Percentiles rank a stretch among this genome's conserved stretches.
Evolutionary conservation across 106 monocot genomes (phyloP).

Genomic region (Apostasia shenzhenica): DNA sequence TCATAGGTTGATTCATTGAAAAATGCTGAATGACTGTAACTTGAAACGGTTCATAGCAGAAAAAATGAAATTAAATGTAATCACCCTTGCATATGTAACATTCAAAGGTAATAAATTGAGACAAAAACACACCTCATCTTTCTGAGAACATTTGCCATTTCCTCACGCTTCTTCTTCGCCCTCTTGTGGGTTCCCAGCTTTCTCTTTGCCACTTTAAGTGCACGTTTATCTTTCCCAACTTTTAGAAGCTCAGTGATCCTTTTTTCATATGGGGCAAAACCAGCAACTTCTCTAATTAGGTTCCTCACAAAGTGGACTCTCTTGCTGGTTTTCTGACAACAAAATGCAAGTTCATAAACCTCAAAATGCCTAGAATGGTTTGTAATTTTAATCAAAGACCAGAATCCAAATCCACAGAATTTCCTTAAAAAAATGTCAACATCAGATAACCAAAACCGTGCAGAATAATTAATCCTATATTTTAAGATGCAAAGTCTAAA

Average conservation of each 20-base stretch:
- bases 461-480: too few relatives aligned
- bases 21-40: too few relatives aligned
- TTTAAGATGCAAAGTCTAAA: too few relatives aligned
- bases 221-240: conserved; percentile 62
- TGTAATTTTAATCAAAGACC: too few relatives aligned
- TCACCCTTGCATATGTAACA: too few relatives aligned
- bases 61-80: too few relatives aligned
- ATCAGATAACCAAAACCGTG: too few relatives aligned
- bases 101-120: not conserved
- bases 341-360: not conserved
- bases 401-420: too few relatives aligned
- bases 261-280: conserved; percentile 60
- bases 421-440: too few relatives aligned
- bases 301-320: conserved; percentile 48
- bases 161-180: conserved; percentile 66
- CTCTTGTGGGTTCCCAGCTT: conserved; percentile 54
- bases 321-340: conserved; percentile 39
- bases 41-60: too few relatives aligned
- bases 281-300: conserved; percentile 63
- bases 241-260: conserved; percentile 56
- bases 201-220: conserved; percentile 50
- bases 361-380: not conserved
- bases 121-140: conserved; percentile 43
- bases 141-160: conserved; percentile 55
- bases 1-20: too few relatives aligned